A percentile compares a stretch with the other conserved stretches of the same genome.
phyloP scores from a whole-genome alignment of 2,329 filamentous ascomycete species.

The Fusarium papillatum region DNA sequence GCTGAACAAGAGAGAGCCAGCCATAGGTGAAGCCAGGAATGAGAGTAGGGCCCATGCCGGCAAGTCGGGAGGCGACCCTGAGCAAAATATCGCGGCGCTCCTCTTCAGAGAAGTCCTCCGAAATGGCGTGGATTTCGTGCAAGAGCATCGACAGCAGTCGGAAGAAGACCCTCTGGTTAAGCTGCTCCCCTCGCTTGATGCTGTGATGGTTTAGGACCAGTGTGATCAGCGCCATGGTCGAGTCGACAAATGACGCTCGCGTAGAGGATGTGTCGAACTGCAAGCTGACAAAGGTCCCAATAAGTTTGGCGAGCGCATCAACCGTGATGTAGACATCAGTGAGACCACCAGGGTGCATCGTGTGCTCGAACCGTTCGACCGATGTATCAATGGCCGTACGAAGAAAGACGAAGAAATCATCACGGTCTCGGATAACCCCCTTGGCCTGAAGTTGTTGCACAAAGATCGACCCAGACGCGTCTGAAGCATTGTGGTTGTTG shows the following conservation, averaged over 20 bases:
- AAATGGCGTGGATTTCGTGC: conserved; percentile 76
- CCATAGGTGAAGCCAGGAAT: conserved; percentile 88
- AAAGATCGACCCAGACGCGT: conserved; percentile 81
- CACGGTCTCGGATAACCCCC: conserved; percentile 78
- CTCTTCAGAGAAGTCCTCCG: conserved; percentile 69
- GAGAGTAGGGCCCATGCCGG: conserved; percentile 80
- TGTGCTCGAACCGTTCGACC: conserved; percentile 82
- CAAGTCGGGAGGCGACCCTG: conserved; percentile 78
- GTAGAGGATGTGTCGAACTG: conserved; percentile 74
- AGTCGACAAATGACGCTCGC: conserved; percentile 81
- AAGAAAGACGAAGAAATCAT: conserved; percentile 85
- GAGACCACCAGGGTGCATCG: conserved; percentile 72
- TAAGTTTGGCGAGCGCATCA: conserved; percentile 87
- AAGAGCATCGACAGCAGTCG: conserved; percentile 88
- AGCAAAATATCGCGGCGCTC: conserved; percentile 80
- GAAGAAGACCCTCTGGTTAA: conserved; percentile 93
- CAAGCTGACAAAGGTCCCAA: conserved; percentile 81
- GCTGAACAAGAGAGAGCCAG: conserved; percentile 87
- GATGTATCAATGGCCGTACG: conserved; percentile 86
- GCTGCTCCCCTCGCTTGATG: conserved; percentile 81
- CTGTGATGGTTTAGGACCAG: conserved; percentile 90
- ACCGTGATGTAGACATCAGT: conserved; percentile 71
- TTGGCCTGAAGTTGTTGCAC: conserved; percentile 85
- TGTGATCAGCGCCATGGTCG: conserved; percentile 81
- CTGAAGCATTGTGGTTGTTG: conserved; percentile 81